Evolutionary conservation across 495 filamentous ascomycete species (phyloP).

Genomic region (Cenococcum geophilum): DNA sequence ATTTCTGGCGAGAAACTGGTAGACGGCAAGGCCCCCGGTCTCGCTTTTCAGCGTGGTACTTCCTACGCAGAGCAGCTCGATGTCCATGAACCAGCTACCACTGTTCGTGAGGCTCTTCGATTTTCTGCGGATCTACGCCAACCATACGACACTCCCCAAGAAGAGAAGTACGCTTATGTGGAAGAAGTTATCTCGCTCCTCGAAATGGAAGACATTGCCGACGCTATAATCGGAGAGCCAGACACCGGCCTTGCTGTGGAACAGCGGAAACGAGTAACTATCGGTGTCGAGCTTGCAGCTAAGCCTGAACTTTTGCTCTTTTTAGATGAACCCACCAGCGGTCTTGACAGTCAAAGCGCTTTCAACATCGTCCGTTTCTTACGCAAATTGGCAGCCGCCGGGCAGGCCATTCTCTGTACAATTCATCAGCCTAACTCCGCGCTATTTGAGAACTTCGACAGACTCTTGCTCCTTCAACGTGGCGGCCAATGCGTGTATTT

Average conservation of each 20-base stretch:
- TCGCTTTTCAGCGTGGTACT: constrained; percentile 72
- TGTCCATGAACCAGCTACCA: constrained; percentile 68
- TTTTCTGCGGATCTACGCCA: constrained; percentile 82
- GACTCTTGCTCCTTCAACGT: constrained; percentile 56
- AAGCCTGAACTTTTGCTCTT: constrained; percentile 83
- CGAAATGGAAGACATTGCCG: constrained; percentile 78
- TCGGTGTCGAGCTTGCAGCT: constrained; percentile 80
- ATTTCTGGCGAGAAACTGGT: constrained; percentile 68
- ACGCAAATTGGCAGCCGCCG: constrained; percentile 71
- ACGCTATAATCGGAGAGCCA: constrained; percentile 73
- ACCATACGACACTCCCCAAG: constrained; percentile 57
- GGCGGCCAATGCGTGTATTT: constrained; percentile 64
- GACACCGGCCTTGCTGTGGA: constrained; percentile 83
- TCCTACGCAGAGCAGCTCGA: constrained; percentile 80
- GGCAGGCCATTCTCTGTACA: constrained; percentile 85
- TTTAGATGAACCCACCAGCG: constrained; percentile 84
- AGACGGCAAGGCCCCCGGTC: constrained; percentile 59
- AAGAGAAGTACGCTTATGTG: constrained; percentile 76
- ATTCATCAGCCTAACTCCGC: constrained; percentile 88
- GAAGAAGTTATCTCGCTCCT: constrained; percentile 74
- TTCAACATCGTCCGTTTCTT: constrained; percentile 89
- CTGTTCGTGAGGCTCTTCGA: constrained; percentile 75
- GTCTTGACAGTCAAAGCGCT: constrained; percentile 75
- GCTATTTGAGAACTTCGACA: constrained; percentile 76
- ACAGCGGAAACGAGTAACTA: constrained; percentile 83